These are phyloP conservation scores for Vitis hybrid DNA, from an alignment of 177 flowering plant species.

Conservation along the genomic window DNA sequence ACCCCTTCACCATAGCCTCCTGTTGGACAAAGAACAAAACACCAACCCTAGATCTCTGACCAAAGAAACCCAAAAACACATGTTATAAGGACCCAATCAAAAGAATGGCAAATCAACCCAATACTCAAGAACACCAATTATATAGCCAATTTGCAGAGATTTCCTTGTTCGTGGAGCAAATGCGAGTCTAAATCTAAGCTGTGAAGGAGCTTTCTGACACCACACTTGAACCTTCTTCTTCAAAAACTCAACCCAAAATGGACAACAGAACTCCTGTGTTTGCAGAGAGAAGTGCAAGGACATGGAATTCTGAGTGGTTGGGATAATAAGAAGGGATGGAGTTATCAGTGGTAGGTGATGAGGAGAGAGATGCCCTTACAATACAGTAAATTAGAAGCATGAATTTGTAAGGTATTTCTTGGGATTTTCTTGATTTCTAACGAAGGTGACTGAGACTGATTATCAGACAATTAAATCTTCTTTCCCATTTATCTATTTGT, in stretches of 20 bases:
- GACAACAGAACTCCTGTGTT: constrained; percentile 23
- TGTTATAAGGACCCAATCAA: constrained; percentile 14
- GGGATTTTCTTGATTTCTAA: constrained; percentile 17
- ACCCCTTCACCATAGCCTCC: constrained; percentile 11
- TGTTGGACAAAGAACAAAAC: constrained; percentile 7
- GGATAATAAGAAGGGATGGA: constrained; percentile 41
- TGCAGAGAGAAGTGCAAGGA: constrained; percentile 21
- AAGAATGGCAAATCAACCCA: constrained; percentile 24
- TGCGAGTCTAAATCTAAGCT: constrained; percentile 44
- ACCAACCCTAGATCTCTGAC: constrained; percentile 38
- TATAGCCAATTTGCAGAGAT: constrained; percentile 13
- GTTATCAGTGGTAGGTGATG: constrained; percentile 78
- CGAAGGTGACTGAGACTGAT: constrained; percentile 51
- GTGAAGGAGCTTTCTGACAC: constrained; percentile 41
- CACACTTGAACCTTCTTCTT: constrained; percentile 18
- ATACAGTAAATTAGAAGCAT: constrained; percentile 48
- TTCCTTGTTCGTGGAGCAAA: constrained; percentile 27
- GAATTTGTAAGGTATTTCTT: constrained; percentile 25
- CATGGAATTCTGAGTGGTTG: constrained; percentile 21
- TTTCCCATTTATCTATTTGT: neutral
- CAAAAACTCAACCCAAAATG: constrained; percentile 21
- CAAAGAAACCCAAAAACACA: constrained; percentile 14
- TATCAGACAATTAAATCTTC: constrained; percentile 22
- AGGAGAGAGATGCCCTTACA: constrained; percentile 34
- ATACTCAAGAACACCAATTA: constrained; percentile 13